phyloP scores from a whole-genome alignment of 2,329 filamentous ascomycete species.

The Colletotrichum cuscutae region DNA sequence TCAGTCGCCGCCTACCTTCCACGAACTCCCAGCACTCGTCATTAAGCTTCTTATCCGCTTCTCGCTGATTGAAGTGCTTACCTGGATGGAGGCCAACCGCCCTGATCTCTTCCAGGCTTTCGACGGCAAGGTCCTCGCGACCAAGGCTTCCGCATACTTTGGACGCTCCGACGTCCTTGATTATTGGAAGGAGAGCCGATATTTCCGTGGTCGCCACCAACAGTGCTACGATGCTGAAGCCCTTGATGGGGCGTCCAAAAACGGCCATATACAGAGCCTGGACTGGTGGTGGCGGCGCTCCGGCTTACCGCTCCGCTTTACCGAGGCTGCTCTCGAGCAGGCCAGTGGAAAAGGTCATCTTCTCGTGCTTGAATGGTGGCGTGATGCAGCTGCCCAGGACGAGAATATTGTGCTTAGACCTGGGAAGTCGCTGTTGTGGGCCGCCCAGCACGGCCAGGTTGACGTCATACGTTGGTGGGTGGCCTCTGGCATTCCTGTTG shows the following conservation, averaged over 20 bases:
- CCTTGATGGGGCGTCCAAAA: constrained; percentile 86
- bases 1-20: constrained; percentile 75
- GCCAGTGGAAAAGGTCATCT: constrained; percentile 87
- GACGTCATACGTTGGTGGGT: constrained; percentile 90
- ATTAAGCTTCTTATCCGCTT: constrained; percentile 94
- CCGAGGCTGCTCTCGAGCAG: constrained; percentile 86
- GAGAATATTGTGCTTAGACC: constrained; percentile 75
- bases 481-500: constrained; percentile 80
- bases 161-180: constrained; percentile 86
- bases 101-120: constrained; percentile 80
- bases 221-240: constrained; percentile 80
- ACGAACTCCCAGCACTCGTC: constrained; percentile 79
- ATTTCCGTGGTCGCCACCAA: constrained; percentile 81
- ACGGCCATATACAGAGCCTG: constrained; percentile 85
- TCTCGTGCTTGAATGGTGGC: constrained; percentile 95
- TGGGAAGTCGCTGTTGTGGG: constrained; percentile 84
- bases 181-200: constrained; percentile 88
- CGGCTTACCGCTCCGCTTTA: constrained; percentile 84
- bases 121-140: constrained; percentile 85
- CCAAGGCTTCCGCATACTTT: constrained; percentile 88
- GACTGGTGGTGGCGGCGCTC: constrained; percentile 91
- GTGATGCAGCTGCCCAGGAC: constrained; percentile 71
- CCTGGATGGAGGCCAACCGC: constrained; percentile 70
- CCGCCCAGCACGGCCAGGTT: constrained; percentile 83
- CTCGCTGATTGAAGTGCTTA: constrained; percentile 81